phyloP scores from a whole-genome alignment of 306 rosid genomes.

The Acacia acuminata region DNA sequence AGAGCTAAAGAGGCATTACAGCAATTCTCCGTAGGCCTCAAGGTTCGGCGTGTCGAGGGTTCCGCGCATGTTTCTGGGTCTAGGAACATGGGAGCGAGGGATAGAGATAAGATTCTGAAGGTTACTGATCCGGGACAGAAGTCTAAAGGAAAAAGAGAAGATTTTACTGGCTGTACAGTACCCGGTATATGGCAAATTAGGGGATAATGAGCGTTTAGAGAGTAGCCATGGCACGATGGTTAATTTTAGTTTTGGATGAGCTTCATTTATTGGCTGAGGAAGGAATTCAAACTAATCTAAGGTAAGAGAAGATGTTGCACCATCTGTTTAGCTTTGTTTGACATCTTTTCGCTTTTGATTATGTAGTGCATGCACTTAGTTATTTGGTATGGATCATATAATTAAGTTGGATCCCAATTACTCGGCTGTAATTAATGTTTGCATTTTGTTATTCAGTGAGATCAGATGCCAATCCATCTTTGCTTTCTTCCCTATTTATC shows the following conservation, averaged over 20 bases:
- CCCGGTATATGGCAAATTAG: slow-evolving; percentile 15
- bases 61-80: slow-evolving; percentile 41
- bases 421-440: slow-evolving; percentile 23
- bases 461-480: slow-evolving; percentile 23
- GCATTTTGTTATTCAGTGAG: slow-evolving; percentile 11
- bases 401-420: not conserved
- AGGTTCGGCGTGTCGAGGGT: slow-evolving; percentile 28
- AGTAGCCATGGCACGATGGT: slow-evolving; percentile 30
- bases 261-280: slow-evolving; percentile 6
- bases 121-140: not conserved
- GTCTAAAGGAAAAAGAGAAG: slow-evolving; percentile 6
- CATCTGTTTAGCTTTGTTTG: not conserved
- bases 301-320: slow-evolving; percentile 32
- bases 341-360: not conserved
- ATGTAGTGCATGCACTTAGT: slow-evolving; percentile 4
- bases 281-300: slow-evolving; percentile 20
- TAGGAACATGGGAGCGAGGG: slow-evolving; percentile 25
- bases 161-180: not conserved
- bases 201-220: slow-evolving; percentile 27
- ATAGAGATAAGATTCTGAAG: slow-evolving; percentile 3
- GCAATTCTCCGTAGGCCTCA: slow-evolving; percentile 31
- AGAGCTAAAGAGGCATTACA: slow-evolving; percentile 63
- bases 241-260: slow-evolving; percentile 29
- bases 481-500: not conserved
- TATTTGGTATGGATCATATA: slow-evolving; percentile 9